Evolutionary conservation across 164 flowering plant genomes (phyloP), one percentile per base, ranked within the genome.

Genomic region (Umbellularia californica): DNA sequence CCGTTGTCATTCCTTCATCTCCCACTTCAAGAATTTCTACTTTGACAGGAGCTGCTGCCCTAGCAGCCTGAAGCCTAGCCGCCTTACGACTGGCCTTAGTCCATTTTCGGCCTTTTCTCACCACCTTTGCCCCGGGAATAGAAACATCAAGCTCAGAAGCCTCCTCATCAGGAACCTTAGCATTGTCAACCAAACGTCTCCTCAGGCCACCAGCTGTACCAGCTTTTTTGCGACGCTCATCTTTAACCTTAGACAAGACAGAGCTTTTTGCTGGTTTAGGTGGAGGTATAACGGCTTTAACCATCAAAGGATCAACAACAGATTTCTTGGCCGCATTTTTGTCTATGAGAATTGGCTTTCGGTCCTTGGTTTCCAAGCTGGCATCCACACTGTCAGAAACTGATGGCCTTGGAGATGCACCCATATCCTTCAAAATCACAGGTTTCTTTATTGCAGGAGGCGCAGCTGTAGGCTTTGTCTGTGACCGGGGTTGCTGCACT

Each of bases 21-120:
- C 78, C 97, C 69, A 95, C 98, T 85, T 95, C 97, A 66, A 95
- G 83, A 80, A 95, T 90, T 77, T 95, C 98, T n/a, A 85, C 97
- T 83, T 76, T 90, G 33, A 91, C 94, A 58, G 98, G 98, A 72
- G 93, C 98, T 15, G 95, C 89, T 2, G 90, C 93, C 82, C 77
- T 85, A 41, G 92, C 95, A 58, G 97, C 97, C 82, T 86, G 90
- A 7, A 89, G 87, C 77, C 91, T 86, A 74, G 91, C 97, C 4
- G 95, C 97, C 79, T 81, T 95, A 65, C 98, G 83, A 70, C 95
- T 92, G 7, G 97, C 97, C 83, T 91, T 95, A 71, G 75, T 90
- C 97, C 95, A 91, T 78, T 90, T 95, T 81, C 97, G 88, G 68
- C 97, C 95, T 78, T 88, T 93, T 80, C 93, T 84, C 12, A 75